These are phyloP conservation scores for Moricandia moricandioides DNA, from an alignment of 345 rosid species.

Conservation along the genomic window DNA sequence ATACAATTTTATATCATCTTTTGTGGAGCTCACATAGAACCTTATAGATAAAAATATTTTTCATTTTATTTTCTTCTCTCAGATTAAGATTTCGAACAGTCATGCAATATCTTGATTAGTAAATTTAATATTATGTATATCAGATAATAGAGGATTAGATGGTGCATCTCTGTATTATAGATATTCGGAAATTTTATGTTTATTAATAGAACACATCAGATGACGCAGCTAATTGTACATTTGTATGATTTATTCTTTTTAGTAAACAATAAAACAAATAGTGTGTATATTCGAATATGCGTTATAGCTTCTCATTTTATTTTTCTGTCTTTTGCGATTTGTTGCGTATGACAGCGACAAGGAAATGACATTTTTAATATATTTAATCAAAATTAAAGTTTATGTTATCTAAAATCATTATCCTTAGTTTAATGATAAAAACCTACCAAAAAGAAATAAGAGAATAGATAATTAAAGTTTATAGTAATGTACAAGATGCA, in stretches of 20 bases:
- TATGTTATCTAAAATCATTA: neutral
- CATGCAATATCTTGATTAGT: neutral
- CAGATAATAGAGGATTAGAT: neutral
- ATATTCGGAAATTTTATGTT: neutral
- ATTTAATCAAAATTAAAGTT: neutral
- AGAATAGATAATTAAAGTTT: neutral
- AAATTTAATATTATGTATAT: neutral
- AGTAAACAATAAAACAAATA: neutral
- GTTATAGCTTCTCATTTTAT: neutral
- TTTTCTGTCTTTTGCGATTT: constrained; percentile 1
- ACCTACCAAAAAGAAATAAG: neutral
- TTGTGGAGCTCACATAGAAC: constrained; percentile 26
- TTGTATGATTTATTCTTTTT: neutral
- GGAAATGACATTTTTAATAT: neutral
- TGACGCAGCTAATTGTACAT: neutral
- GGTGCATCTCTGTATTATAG: neutral
- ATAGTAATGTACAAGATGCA: neutral
- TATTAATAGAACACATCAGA: neutral
- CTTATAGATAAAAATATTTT: neutral
- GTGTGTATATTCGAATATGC: constrained; percentile 8
- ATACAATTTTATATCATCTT: neutral
- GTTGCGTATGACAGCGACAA: constrained; percentile 31
- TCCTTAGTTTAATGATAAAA: neutral
- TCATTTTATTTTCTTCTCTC: neutral
- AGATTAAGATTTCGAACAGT: neutral